Conservation (phyloP, 164 flowering plant species). For the Magnolia changhungtana region DNA sequence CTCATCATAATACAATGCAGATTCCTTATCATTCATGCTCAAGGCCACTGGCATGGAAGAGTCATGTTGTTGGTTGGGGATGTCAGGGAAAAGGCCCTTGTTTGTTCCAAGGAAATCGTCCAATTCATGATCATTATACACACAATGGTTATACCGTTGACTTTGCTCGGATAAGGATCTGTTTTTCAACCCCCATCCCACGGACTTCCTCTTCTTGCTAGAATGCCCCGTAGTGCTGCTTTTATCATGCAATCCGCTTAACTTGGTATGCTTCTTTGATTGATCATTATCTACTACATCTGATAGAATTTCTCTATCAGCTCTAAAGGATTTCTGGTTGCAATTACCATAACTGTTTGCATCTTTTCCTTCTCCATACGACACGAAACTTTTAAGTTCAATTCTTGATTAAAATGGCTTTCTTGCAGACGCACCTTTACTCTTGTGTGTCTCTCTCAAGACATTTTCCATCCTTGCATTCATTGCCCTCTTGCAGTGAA, state of each 20-base stretch:
- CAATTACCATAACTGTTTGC: too few relatives aligned
- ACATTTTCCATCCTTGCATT: too few relatives aligned
- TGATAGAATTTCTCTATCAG: too few relatives aligned
- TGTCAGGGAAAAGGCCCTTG: neutral
- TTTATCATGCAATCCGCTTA: too few relatives aligned
- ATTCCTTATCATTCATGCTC: too few relatives aligned
- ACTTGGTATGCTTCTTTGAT: too few relatives aligned
- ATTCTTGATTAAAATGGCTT: neutral
- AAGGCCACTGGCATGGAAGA: neutral
- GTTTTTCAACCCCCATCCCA: conserved; percentile 31
- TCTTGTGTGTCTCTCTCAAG: neutral
- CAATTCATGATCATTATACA: neutral
- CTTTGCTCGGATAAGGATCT: conserved; percentile 29
- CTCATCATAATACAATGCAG: neutral
- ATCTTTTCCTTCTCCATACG: too few relatives aligned
- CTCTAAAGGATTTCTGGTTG: too few relatives aligned
- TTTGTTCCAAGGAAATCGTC: neutral
- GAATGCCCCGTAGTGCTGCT: too few relatives aligned
- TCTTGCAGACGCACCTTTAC: neutral
- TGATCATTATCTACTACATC: too few relatives aligned
- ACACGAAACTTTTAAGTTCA: neutral
- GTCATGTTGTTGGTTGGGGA: neutral
- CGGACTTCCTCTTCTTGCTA: conserved; percentile 20
- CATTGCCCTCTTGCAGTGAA: conserved; percentile 20
- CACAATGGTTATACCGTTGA: neutral